Conservation (phyloP, 23 red algal species). For the Gracilariopsis chorda region DNA sequence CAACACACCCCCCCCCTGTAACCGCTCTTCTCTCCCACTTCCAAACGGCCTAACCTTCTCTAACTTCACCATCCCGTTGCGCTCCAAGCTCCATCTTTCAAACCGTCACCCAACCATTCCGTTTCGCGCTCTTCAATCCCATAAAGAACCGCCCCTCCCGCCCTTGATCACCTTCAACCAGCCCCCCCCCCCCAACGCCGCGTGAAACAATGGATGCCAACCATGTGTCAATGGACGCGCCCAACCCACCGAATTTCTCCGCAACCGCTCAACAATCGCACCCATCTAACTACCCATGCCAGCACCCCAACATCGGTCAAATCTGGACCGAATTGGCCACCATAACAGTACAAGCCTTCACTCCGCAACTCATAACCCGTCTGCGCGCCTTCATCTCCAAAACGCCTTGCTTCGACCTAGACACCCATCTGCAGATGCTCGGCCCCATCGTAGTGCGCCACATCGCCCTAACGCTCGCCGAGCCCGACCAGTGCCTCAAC, state of each 20-base stretch:
- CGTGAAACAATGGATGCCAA: too few relatives aligned
- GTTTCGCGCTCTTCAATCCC: neutral
- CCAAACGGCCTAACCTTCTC: too few relatives aligned
- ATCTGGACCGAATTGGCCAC: constrained; percentile 44
- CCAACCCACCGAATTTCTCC: too few relatives aligned
- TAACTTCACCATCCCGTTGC: too few relatives aligned
- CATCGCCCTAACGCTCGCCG: neutral
- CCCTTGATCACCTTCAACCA: neutral
- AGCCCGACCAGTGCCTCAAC: neutral
- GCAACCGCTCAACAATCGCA: neutral
- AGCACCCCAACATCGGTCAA: constrained; percentile 4
- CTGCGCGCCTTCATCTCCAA: constrained; percentile 28
- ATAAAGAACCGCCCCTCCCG: neutral
- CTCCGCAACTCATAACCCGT: constrained; percentile 13
- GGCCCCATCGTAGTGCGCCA: constrained; percentile 43
- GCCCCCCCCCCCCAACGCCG: neutral
- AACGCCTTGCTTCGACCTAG: neutral
- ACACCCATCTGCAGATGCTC: constrained; percentile 36
- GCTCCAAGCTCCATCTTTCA: neutral
- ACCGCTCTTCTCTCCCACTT: too few relatives aligned
- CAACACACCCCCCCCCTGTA: too few relatives aligned
- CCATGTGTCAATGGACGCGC: too few relatives aligned
- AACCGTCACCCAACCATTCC: neutral
- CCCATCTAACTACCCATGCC: neutral
- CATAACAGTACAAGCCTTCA: constrained; percentile 39